Base-by-base conservation (phyloP, 108 stramenopile species). In the Schizochytrium sp. region DNA sequence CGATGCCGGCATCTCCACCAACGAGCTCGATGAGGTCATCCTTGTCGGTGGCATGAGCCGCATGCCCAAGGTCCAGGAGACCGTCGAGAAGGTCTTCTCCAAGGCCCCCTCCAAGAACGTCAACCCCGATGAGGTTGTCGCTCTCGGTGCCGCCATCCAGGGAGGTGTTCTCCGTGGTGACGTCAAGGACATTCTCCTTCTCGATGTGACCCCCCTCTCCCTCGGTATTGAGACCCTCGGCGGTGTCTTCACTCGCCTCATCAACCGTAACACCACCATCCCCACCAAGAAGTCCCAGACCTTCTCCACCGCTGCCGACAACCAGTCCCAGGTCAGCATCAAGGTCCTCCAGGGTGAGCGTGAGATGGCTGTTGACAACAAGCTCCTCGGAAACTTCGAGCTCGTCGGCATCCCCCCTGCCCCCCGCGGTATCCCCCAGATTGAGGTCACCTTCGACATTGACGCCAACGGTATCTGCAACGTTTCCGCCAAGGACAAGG, bases 71-170 rank as follows among this genome's bases (percentile, higher is more conserved):
- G 99, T 99, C 5, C 97, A 98, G 93, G 94, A 95, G 15, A 97
- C 96, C 41, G 98, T 99, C 42, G 97, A 98, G 94, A 92, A 95
- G 73, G 98, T 98, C 94, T 99, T 99, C 91, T 98, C 97, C 28
- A 96, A 95, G 89, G 89, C 90, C 88, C 95, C 96, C 17, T 93
- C 92, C 87, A 93, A 97, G 50, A 98, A 98, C 44, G 99, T 99
- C 69, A 99, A 99, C 92, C 98, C 99, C 73, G 99, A 99, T 91
- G 99, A 99, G 92, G 99, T 99, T 58, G 99, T 99, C 53, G 99
- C 99, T 88, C 98, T 99, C 97, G 99, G 99, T 69, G 99, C 99
- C 12, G 99, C 99, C 88, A 99, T 99, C 92, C 98, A 99, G 93
- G 99, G 98, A 69, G 99, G 99, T 59, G 98, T 99, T 50, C 93